Evolutionary conservation across 2,329 filamentous ascomycete genomes (phyloP).

Genomic region (Arachnomyces sp.): DNA sequence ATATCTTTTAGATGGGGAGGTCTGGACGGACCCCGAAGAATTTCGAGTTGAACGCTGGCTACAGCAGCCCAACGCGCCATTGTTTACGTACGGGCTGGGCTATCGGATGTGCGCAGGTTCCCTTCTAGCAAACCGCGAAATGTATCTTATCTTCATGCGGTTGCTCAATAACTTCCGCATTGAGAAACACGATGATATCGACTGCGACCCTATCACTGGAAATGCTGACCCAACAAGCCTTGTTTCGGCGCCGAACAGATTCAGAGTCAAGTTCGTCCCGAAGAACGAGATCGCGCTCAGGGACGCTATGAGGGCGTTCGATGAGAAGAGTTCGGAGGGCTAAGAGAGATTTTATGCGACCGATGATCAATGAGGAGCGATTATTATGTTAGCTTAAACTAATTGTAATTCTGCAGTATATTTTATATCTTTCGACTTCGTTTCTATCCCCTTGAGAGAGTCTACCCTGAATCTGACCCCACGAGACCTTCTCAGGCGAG

Average conservation of each 20-base stretch:
- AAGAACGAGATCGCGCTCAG: conserved; percentile 40
- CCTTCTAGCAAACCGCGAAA: conserved; percentile 54
- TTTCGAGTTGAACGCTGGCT: conserved; percentile 58
- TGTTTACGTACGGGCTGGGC: conserved; percentile 59
- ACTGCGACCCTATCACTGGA: conserved; percentile 52
- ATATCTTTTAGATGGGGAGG: conserved; percentile 37
- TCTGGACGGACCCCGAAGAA: conserved; percentile 51
- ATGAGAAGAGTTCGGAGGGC: too few relatives aligned
- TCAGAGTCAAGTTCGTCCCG: conserved; percentile 52
- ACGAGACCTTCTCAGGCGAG: too few relatives aligned
- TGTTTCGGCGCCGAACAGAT: conserved; percentile 52
- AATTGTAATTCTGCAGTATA: too few relatives aligned
- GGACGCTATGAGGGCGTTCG: conserved; percentile 24
- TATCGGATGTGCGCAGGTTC: conserved; percentile 61
- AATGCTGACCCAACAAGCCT: conserved; percentile 55
- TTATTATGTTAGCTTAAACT: too few relatives aligned
- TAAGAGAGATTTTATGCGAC: too few relatives aligned
- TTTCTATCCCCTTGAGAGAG: too few relatives aligned
- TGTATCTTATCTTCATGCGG: conserved; percentile 57
- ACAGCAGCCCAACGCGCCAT: conserved; percentile 53
- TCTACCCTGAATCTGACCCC: too few relatives aligned
- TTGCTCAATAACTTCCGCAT: conserved; percentile 55
- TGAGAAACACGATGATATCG: conserved; percentile 45
- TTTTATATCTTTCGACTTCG: too few relatives aligned
- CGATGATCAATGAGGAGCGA: too few relatives aligned